Evolutionary conservation across 805 yeast genomes (phyloP), one percentile per base, ranked within the genome.

Genomic region (Cyberlindnera meyerae): DNA sequence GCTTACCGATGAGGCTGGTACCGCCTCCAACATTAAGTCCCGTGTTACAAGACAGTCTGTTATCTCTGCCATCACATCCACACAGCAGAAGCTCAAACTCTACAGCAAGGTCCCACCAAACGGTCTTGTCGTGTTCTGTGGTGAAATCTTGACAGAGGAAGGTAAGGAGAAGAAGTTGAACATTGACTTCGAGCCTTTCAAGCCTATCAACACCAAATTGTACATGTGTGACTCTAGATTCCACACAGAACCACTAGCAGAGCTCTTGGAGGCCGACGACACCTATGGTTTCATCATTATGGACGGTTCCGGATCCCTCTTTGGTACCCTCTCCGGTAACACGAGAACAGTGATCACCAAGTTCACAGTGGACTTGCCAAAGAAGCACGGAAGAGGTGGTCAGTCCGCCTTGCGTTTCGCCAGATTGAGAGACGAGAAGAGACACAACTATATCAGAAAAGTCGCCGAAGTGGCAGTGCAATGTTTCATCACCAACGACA

Each of bases 341-440:
- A 89, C 96, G 31, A 82, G 98, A 71, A 96, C 93, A 45, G 86
- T 93, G 30, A 71, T 93, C 58, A 96, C 90, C 66, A 93, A 93
- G 66, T 93, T 93, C 67, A 83, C 88, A 2, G 99, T 93, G 39
- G 99, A 93, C 65, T 73, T 93, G 55, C 99, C 99, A 55, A 93
- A 93, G 73, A 93, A 93, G 86, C 98, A 93, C 73, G 98, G 98
- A 58, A 84, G 98, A 76, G 98, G 98, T 84, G 98, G 98, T 82
- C 98, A 93, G 71, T 93, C 99, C 45, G 98, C 99, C 30, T 62
- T 93, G 52, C 97, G 99, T 86, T 93, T 93, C 73, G 82, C 97
- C 18, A 89, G 99, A 75, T 75, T 93, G 64, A 84, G 99, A 76
- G 98, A 93, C 54, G 98, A 93, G 68, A 93, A 93, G 65, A 87